Percentiles rank a stretch among this genome's conserved stretches.
These are phyloP conservation scores for Eucalyptus shirleyi DNA, from an alignment of 345 rosid genomes.

Conservation along the genomic window DNA sequence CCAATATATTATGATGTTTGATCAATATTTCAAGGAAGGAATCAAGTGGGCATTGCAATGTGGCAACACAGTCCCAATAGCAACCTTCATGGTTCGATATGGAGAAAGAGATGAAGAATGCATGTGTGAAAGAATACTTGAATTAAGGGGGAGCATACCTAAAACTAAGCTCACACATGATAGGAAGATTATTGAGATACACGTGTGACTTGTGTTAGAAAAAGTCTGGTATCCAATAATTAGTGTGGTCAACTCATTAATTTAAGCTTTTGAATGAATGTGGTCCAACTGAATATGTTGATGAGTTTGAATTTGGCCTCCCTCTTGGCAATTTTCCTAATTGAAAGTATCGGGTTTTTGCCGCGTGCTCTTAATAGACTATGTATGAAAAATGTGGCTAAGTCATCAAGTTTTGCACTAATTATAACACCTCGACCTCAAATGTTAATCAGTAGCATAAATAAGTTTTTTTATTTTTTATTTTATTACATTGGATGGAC, in stretches of 20 bases:
- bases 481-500: not conserved
- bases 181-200: not conserved
- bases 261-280: too few species aligned
- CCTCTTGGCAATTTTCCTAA: too few species aligned
- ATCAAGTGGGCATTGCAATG: not conserved
- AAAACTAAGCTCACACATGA: not conserved
- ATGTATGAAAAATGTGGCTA: not conserved
- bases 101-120: not conserved
- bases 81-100: not conserved
- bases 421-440: not conserved
- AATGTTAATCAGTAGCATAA: not conserved
- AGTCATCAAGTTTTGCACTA: not conserved
- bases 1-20: not conserved
- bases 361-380: not conserved
- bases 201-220: not conserved
- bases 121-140: not conserved
- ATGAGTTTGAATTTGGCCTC: too few species aligned
- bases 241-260: too few species aligned
- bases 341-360: too few species aligned
- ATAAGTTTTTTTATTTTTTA: not conserved
- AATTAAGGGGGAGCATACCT: not conserved
- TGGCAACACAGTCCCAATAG: not conserved
- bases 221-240: rapidly evolving
- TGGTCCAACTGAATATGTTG: too few species aligned
- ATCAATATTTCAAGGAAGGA: not conserved